phyloP scores from a whole-genome alignment of 331 rosid genomes.

The Ulmus americana region DNA sequence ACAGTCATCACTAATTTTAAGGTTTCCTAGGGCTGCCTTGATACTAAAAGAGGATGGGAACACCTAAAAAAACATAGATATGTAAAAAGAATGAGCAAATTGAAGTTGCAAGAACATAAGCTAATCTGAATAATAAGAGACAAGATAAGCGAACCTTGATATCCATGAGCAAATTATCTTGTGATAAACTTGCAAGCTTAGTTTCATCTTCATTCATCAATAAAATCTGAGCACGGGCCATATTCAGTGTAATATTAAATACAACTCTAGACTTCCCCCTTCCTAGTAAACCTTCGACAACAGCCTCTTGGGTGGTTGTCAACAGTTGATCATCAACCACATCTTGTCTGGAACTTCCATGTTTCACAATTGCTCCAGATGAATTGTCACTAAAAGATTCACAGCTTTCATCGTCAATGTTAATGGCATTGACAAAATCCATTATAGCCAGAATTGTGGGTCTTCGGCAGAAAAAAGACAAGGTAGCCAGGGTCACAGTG shows the following conservation, averaged over 20 bases:
- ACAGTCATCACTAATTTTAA: slow-evolving; percentile 87
- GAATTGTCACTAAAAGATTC: slow-evolving; percentile 47
- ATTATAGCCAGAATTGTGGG: slow-evolving; percentile 75
- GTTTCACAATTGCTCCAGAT: slow-evolving; percentile 38
- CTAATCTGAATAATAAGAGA: not conserved
- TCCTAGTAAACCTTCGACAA: slow-evolving; percentile 85
- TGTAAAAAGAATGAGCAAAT: not conserved
- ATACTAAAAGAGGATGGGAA: slow-evolving; percentile 92
- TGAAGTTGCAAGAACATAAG: not conserved
- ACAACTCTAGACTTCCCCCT: slow-evolving; percentile 82
- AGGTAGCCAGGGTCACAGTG: slow-evolving; percentile 64
- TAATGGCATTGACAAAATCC: slow-evolving; percentile 80
- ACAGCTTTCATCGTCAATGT: slow-evolving; percentile 46
- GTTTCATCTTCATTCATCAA: slow-evolving; percentile 82
- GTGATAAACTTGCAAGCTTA: slow-evolving; percentile 74
- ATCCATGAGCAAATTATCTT: slow-evolving; percentile 67
- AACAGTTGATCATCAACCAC: slow-evolving; percentile 36
- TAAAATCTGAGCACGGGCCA: slow-evolving; percentile 82
- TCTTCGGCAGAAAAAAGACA: slow-evolving; percentile 90
- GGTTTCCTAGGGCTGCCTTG: slow-evolving; percentile 89
- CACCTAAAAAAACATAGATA: slow-evolving; percentile 46
- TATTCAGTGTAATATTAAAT: slow-evolving; percentile 64
- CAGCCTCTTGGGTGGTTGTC: slow-evolving; percentile 37
- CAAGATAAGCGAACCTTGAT: slow-evolving; percentile 37
- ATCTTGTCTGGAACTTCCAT: slow-evolving; percentile 39